A percentile compares a stretch with the other conserved stretches of the same genome.
These are phyloP conservation scores for Bauhinia variegata DNA, from an alignment of 306 rosid genomes.

Conservation along the genomic window DNA sequence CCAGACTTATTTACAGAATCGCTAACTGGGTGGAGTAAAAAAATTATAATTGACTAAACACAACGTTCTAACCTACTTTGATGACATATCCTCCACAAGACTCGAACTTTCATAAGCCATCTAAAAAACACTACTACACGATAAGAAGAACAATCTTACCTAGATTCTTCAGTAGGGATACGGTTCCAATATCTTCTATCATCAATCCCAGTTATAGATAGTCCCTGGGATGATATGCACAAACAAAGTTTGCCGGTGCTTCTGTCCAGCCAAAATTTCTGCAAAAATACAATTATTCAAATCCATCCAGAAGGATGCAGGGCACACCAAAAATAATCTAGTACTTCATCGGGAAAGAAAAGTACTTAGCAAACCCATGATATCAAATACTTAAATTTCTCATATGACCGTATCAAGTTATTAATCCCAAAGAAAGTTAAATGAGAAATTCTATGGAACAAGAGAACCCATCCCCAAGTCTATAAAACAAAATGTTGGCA, in stretches of 20 bases:
- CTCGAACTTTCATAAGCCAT: conserved; percentile 39
- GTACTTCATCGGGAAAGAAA: neutral
- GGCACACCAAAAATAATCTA: neutral
- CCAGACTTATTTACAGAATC: neutral
- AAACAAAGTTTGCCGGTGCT: conserved; percentile 69
- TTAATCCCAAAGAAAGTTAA: neutral
- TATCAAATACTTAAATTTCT: neutral
- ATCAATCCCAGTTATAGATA: conserved; percentile 84
- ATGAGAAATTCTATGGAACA: neutral
- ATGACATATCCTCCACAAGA: conserved; percentile 26
- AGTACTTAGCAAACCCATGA: neutral
- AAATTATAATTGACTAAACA: neutral
- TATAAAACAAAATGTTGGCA: too few species aligned
- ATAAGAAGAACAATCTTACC: conserved; percentile 51
- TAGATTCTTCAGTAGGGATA: conserved; percentile 64
- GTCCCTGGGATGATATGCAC: conserved; percentile 71
- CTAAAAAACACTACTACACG: conserved; percentile 29
- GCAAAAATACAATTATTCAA: conserved; percentile 34
- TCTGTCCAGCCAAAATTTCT: conserved; percentile 92
- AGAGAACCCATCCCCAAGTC: too few species aligned
- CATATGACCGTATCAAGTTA: neutral
- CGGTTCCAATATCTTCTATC: conserved; percentile 78
- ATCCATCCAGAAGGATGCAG: conserved; percentile 20
- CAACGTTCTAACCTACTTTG: conserved; percentile 28
- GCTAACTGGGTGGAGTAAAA: neutral